These are phyloP conservation scores for Hansfordia pulvinata DNA, from an alignment of 2,329 filamentous ascomycete genomes.

Conservation along the genomic window DNA sequence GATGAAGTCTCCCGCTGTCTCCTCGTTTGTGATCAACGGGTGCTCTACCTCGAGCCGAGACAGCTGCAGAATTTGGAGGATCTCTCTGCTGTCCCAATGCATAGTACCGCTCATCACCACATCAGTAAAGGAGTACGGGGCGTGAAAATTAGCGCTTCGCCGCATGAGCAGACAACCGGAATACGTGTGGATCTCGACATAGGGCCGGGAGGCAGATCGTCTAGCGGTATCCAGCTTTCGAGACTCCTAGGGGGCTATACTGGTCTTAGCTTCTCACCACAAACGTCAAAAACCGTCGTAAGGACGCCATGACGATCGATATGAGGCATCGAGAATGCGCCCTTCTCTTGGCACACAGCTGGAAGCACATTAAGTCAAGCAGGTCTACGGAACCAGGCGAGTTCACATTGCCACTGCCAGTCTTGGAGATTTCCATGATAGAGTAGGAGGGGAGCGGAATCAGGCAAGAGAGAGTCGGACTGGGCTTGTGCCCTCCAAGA, in stretches of 20 bases:
- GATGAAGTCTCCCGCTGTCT: no score
- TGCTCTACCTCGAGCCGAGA: neutral
- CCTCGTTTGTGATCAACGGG: conserved; percentile 1
- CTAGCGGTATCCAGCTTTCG: neutral
- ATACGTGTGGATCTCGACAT: neutral
- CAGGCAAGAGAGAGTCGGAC: neutral
- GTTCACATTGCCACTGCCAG: no score
- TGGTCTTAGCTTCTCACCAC: neutral
- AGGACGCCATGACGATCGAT: conserved; percentile 1
- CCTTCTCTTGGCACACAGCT: neutral
- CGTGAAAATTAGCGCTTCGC: neutral
- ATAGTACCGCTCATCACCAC: conserved; percentile 1
- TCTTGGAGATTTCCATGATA: neutral
- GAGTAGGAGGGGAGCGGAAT: neutral
- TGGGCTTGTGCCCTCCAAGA: neutral
- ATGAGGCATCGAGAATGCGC: conserved; percentile 1
- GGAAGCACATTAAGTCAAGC: no score
- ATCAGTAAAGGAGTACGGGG: conserved; percentile 1
- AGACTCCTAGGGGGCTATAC: neutral
- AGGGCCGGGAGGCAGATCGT: neutral
- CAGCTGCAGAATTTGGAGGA: conserved; percentile 1
- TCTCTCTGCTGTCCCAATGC: conserved; percentile 1
- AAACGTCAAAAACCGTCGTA: neutral
- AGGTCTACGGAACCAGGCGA: no score
- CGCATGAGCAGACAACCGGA: neutral